A percentile compares a stretch with the other conserved stretches of the same genome.
Evolutionary conservation across 805 yeast genomes (phyloP).

Genomic region (Pichia paraexigua): DNA sequence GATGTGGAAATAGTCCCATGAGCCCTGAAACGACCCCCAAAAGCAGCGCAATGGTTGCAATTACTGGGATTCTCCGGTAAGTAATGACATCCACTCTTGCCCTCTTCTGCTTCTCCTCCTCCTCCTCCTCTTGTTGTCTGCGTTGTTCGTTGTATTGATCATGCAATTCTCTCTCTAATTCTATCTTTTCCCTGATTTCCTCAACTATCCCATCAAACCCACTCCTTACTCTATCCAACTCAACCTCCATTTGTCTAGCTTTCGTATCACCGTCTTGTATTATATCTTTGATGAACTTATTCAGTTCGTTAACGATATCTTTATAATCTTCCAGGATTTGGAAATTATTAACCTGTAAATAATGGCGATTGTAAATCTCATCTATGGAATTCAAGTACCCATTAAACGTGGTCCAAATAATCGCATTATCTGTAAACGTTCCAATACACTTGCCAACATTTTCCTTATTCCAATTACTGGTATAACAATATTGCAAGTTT

Average conservation of each 20-base stretch:
- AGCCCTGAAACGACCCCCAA: background rate
- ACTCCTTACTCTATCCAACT: background rate
- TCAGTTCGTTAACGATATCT: background rate
- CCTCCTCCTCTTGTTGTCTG: background rate
- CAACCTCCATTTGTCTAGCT: background rate
- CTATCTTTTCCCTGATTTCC: background rate
- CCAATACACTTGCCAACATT: slow-evolving; percentile 11
- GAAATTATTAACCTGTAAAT: background rate
- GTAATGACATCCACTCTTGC: too few relatives aligned
- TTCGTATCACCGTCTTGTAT: background rate
- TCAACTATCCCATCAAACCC: background rate
- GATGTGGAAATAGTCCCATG: background rate
- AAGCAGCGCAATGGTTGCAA: background rate
- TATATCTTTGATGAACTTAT: background rate
- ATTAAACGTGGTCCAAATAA: slow-evolving; percentile 18
- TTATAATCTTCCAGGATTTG: slow-evolving; percentile 4
- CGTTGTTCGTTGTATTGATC: background rate
- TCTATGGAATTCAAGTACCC: slow-evolving; percentile 15
- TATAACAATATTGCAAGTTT: slow-evolving; percentile 1
- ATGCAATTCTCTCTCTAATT: background rate
- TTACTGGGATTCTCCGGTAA: background rate
- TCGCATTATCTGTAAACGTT: slow-evolving; percentile 1
- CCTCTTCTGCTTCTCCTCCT: background rate
- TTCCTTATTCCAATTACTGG: background rate
- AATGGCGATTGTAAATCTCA: slow-evolving; percentile 6